Conservation (phyloP, 2,329 filamentous ascomycete genomes). For the Monilinia vaccinii-corymbosi region DNA sequence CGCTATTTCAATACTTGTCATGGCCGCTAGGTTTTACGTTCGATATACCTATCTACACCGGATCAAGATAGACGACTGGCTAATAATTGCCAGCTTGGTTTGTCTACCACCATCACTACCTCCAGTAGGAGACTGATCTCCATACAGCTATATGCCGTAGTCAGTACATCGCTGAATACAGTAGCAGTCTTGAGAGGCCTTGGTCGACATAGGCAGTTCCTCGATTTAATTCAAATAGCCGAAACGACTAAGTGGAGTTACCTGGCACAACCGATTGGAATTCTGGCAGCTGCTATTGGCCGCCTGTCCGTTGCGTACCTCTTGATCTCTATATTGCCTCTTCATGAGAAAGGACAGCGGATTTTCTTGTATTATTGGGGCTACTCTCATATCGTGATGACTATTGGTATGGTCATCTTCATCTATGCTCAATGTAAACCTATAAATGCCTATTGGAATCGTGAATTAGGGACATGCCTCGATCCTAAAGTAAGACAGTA, state of each 20-base stretch:
- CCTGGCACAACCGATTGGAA: not conserved
- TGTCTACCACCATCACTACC: not conserved
- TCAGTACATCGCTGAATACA: not conserved
- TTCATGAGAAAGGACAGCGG: not conserved
- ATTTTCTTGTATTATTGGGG: not conserved
- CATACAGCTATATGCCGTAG: not conserved
- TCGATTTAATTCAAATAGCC: not conserved
- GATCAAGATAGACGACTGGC: not conserved
- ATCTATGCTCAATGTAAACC: not conserved
- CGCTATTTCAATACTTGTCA: not conserved
- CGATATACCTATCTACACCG: not conserved
- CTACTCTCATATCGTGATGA: not conserved
- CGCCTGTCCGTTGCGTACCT: not conserved
- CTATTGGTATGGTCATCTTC: not conserved
- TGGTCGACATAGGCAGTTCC: not conserved
- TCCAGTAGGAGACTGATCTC: not conserved
- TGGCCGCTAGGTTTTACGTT: not conserved
- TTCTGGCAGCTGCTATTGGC: not conserved
- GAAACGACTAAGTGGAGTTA: not conserved
- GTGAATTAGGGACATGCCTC: not conserved
- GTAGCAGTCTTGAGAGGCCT: not conserved
- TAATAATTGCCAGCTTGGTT: not conserved
- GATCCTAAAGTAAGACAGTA: not conserved
- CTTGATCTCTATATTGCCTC: not conserved
- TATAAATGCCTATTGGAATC: not conserved